These are phyloP conservation scores for Pythium monospermum DNA, from an alignment of 352 stramenopile species.

Conservation along the genomic window DNA sequence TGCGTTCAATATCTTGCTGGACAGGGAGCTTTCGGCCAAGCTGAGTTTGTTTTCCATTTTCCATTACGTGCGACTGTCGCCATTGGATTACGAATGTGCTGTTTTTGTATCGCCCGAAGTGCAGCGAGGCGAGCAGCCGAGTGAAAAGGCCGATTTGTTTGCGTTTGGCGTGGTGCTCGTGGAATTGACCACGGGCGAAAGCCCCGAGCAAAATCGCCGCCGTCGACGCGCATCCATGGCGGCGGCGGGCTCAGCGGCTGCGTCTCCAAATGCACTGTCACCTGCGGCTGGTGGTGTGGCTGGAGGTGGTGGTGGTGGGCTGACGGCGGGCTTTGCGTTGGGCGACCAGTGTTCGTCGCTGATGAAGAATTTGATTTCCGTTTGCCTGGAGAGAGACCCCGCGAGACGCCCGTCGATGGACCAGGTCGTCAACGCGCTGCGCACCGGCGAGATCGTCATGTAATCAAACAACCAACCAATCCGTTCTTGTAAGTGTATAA, in stretches of 20 bases:
- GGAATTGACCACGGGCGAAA: conserved; percentile 68
- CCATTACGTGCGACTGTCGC: conserved; percentile 71
- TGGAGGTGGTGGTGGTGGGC: too few relatives aligned
- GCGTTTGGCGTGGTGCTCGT: conserved; percentile 76
- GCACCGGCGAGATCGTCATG: conserved; percentile 51
- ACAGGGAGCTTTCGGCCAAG: conserved; percentile 59
- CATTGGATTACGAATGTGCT: conserved; percentile 56
- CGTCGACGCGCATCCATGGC: conserved; percentile 37
- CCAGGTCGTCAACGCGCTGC: conserved; percentile 53
- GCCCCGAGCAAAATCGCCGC: conserved; percentile 53
- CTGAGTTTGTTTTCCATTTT: conserved; percentile 75
- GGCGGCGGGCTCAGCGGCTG: conserved; percentile 23
- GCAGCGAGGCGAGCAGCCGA: conserved; percentile 61
- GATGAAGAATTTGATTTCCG: conserved; percentile 62
- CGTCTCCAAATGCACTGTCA: conserved; percentile 30
- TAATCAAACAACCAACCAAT: conserved; percentile 27
- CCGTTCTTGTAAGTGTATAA: too few relatives aligned
- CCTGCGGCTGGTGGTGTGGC: too few relatives aligned
- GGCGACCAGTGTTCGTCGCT: conserved; percentile 49
- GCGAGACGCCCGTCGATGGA: conserved; percentile 48
- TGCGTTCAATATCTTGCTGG: conserved; percentile 75
- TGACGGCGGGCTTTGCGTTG: conserved; percentile 50
- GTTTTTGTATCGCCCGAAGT: conserved; percentile 72
- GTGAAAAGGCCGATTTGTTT: conserved; percentile 68
- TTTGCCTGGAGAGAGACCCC: conserved; percentile 55